A percentile compares a stretch with the other conserved stretches of the same genome.
Conservation (phyloP, 768 basidiomycete genomes). For the Kockovaella imperatae region DNA sequence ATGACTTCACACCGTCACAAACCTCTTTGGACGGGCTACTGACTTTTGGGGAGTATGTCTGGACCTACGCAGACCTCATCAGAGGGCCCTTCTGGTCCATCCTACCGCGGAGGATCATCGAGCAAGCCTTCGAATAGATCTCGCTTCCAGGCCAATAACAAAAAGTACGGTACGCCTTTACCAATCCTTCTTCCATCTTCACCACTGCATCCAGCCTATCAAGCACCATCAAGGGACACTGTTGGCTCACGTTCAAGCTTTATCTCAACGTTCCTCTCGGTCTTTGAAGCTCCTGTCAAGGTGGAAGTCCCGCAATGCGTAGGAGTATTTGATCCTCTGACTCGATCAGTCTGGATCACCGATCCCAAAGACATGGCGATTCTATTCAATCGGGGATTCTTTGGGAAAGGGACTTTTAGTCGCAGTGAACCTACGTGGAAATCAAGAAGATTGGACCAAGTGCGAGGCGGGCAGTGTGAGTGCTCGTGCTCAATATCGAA, state of each 20-base stretch:
- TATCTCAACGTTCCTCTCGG: neutral
- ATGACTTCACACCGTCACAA: too few species aligned
- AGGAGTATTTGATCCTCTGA: slow-evolving; percentile 66
- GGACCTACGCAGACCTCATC: too few species aligned
- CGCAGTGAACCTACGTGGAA: slow-evolving; percentile 94
- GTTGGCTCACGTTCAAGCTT: neutral
- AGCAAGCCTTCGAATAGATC: slow-evolving; percentile 1
- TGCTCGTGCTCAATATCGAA: slow-evolving; percentile 30
- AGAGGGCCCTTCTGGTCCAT: too few species aligned
- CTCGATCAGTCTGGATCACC: slow-evolving; percentile 81
- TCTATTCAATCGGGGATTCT: slow-evolving; percentile 87
- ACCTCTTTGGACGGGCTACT: too few species aligned
- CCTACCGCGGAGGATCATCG: neutral
- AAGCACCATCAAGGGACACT: neutral
- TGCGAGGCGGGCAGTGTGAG: slow-evolving; percentile 56
- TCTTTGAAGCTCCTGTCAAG: too few species aligned
- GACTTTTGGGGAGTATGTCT: too few species aligned
- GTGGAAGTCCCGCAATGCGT: slow-evolving; percentile 58
- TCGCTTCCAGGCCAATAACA: slow-evolving; percentile 21
- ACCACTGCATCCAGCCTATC: slow-evolving; percentile 7
- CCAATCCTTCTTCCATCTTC: slow-evolving; percentile 32
- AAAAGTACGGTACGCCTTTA: slow-evolving; percentile 38
- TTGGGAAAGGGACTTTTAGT: slow-evolving; percentile 91
- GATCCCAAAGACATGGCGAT: slow-evolving; percentile 57
- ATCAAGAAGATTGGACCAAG: slow-evolving; percentile 63